These are phyloP conservation scores for Telopea speciosissima DNA, from an alignment of 177 flowering plant species.

Conservation along the genomic window DNA sequence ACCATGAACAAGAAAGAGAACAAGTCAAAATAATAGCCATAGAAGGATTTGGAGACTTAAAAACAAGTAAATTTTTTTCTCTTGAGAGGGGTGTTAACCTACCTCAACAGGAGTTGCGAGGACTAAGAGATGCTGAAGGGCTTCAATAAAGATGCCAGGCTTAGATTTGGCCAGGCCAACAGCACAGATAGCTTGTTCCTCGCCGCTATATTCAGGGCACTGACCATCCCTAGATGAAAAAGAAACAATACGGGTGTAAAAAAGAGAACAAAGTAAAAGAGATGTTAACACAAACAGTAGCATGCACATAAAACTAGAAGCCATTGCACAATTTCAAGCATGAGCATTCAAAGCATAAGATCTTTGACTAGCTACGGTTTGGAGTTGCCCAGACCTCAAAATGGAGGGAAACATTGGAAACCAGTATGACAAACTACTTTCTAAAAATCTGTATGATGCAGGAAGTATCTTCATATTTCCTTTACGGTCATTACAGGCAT, in stretches of 20 bases:
- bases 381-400: background rate
- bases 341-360: background rate
- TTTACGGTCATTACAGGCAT: background rate
- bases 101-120: conserved; percentile 97
- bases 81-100: too few relatives aligned
- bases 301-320: background rate
- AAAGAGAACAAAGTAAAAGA: background rate
- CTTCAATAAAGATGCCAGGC: conserved; percentile 86
- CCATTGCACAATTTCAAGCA: too few relatives aligned
- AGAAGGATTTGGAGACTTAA: too few relatives aligned
- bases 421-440: background rate
- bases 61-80: too few relatives aligned
- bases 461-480: background rate
- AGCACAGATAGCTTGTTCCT: conserved; percentile 96
- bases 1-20: too few relatives aligned
- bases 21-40: too few relatives aligned
- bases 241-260: background rate
- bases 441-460: background rate
- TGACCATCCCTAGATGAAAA: conserved; percentile 73
- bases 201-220: conserved; percentile 87
- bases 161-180: conserved; percentile 86
- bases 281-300: background rate
- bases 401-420: too few relatives aligned
- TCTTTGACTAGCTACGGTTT: background rate
- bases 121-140: conserved; percentile 80